A percentile compares a stretch with the other conserved stretches of the same genome.
Evolutionary conservation across 1,284 basidiomycete species (phyloP).

Genomic region (Ganoderma resinaceum): DNA sequence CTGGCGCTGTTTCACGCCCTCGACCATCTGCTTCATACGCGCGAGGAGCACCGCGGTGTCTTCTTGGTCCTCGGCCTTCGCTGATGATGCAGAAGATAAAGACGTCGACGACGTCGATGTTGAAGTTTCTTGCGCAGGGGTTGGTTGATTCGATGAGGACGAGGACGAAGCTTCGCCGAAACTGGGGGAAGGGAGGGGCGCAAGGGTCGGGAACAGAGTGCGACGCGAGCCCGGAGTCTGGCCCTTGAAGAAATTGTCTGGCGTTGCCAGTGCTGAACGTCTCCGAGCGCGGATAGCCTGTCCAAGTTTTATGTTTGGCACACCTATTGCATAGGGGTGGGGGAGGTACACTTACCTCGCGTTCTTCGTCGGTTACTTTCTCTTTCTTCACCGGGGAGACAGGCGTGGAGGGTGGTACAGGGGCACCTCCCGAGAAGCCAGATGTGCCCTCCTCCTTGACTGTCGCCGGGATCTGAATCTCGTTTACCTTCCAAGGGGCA

Average conservation of each 20-base stretch:
- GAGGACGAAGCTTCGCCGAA: conserved; percentile 21
- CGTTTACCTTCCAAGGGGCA: conserved; percentile 59
- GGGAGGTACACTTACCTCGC: conserved; percentile 45
- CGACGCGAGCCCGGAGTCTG: conserved; percentile 53
- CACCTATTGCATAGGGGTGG: neutral
- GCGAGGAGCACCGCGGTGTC: conserved; percentile 63
- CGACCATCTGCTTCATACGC: conserved; percentile 68
- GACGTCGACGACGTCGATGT: conserved; percentile 12
- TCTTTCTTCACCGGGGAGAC: conserved; percentile 32
- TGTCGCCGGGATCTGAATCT: conserved; percentile 53
- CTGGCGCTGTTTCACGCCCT: conserved; percentile 61
- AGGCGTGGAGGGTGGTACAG: conserved; percentile 12
- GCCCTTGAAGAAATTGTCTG: conserved; percentile 59
- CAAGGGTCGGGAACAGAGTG: conserved; percentile 27
- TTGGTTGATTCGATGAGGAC: conserved; percentile 5
- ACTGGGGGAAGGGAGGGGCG: conserved; percentile 26
- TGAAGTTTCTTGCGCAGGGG: conserved; percentile 18
- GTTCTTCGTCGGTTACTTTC: conserved; percentile 56
- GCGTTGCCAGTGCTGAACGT: conserved; percentile 58
- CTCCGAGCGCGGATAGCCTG: conserved; percentile 68
- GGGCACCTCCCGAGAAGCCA: neutral
- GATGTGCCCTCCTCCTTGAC: conserved; percentile 28
- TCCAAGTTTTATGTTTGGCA: neutral
- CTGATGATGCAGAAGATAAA: conserved; percentile 11
- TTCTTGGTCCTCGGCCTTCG: conserved; percentile 36